Base-by-base conservation (phyloP, 2,329 filamentous ascomycete genomes). In the Botrytis cinerea region DNA sequence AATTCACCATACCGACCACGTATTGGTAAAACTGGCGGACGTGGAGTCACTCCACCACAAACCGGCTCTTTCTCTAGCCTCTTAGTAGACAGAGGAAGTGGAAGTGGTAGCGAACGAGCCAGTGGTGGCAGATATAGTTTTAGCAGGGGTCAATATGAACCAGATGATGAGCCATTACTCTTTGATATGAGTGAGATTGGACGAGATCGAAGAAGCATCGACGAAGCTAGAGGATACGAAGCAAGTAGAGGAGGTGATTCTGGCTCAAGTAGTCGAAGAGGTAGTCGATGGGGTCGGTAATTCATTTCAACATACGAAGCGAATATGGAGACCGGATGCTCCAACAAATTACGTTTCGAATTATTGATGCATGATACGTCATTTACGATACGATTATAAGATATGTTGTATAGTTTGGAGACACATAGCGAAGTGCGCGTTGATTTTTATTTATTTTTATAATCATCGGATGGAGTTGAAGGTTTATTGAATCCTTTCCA, bases 111-210 rank as follows among this genome's bases (percentile, higher is more conserved):
- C 72, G 81, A 83, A 43, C 81, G 83, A 74, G 80, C 80, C 8
- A 79, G 76, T 32, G 78, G 79, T 43, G 80, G 79, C 25, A 79
- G 85, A 70, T 83, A 85, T 73, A 86, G 84, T 73, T 84, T 84
- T 64, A 82, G 83, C 0, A 83, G 84, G 25, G 81, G 80, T 12
- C 81, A 83, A 14, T 85, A 88, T 62, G 87, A 88, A 9, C 82
- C 84, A 38, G 90, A 92, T 74, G 91, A 92, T 72, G 91, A 93
- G 78, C 90, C 90, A 0, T 81, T 93, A 16, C 85, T 93, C 16
- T 93, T 93, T 81, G 90, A 91, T 75, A 89, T 93, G 85, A 92
- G 90, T 51, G 91, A 93, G 81, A 87, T 93, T 79, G 89, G 90
- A 76, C 84, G 87, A 28, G 78, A 82, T 62, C 84, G 89, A 75